Conservation (phyloP, 306 rosid species). For the Castanea mollissima region DNA sequence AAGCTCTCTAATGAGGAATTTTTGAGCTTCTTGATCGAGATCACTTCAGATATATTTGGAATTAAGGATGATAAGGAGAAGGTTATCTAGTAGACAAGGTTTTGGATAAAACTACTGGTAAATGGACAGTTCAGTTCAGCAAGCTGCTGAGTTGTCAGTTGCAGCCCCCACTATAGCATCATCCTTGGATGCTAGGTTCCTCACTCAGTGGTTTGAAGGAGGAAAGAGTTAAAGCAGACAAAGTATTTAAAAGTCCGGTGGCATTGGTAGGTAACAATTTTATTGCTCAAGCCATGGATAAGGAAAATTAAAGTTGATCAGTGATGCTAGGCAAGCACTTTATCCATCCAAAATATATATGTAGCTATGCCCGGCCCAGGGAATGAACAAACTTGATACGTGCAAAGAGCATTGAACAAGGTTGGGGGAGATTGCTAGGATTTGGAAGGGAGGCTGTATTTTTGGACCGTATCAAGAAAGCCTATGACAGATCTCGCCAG, state of each 20-base stretch:
- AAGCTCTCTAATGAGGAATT: conserved; percentile 37
- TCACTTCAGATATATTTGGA: conserved; percentile 69
- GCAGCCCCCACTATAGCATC: conserved; percentile 89
- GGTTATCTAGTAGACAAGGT: conserved; percentile 92
- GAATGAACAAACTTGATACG: conserved; percentile 93
- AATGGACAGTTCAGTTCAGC: conserved; percentile 95
- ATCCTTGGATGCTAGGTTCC: conserved; percentile 92
- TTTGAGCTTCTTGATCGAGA: conserved; percentile 40
- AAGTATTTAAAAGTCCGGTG: conserved; percentile 65
- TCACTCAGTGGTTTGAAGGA: conserved; percentile 90
- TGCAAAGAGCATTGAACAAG: conserved; percentile 81
- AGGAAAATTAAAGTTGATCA: conserved; percentile 51
- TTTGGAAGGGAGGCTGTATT: conserved; percentile 95
- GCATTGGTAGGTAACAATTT: conserved; percentile 52
- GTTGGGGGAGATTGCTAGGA: conserved; percentile 83
- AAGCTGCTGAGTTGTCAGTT: conserved; percentile 90
- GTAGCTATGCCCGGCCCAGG: conserved; percentile 99
- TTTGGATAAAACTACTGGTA: conserved; percentile 90
- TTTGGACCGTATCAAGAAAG: conserved; percentile 82
- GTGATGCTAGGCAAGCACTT: conserved; percentile 87
- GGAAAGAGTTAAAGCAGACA: conserved; percentile 86
- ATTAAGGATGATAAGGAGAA: conserved; percentile 76
- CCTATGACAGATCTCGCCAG: conserved; percentile 77
- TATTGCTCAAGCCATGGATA: conserved; percentile 57
- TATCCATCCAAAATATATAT: conserved; percentile 88